Evolutionary conservation across 2,329 filamentous ascomycete species (phyloP).

Genomic region (Amauroascus niger): DNA sequence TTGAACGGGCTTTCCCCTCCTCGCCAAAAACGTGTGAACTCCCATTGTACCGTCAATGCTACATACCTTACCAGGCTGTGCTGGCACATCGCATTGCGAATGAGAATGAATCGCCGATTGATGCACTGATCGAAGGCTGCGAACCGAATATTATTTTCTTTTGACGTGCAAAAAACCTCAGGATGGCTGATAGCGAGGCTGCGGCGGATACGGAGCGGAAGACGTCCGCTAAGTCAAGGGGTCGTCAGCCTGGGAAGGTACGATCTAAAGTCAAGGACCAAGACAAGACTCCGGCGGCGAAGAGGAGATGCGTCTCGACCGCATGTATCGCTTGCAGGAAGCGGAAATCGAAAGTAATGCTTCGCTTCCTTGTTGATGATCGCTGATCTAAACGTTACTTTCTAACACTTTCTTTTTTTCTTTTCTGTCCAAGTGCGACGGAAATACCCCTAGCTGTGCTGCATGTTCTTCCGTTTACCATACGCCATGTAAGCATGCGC

Average conservation of each 20-base stretch:
- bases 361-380: background rate
- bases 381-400: background rate
- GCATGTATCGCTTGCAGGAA: slow-evolving; percentile 71
- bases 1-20: background rate
- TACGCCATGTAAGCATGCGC: slow-evolving; percentile 31
- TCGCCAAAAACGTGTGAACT: background rate
- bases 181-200: background rate
- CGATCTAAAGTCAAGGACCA: slow-evolving; percentile 27
- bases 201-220: slow-evolving; percentile 1
- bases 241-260: slow-evolving; percentile 18
- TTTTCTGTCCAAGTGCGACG: slow-evolving; percentile 56
- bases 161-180: background rate
- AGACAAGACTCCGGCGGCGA: slow-evolving; percentile 32
- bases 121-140: background rate
- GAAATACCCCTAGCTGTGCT: slow-evolving; percentile 80
- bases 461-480: slow-evolving; percentile 90
- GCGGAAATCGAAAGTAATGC: slow-evolving; percentile 60
- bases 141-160: background rate
- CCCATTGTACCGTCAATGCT: background rate
- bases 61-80: background rate
- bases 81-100: background rate
- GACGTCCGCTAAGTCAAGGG: slow-evolving; percentile 14
- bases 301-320: slow-evolving; percentile 72
- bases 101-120: background rate
- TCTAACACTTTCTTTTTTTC: background rate